phyloP scores from a whole-genome alignment of 176 grass and related monocot species.

The Avena insularis region DNA sequence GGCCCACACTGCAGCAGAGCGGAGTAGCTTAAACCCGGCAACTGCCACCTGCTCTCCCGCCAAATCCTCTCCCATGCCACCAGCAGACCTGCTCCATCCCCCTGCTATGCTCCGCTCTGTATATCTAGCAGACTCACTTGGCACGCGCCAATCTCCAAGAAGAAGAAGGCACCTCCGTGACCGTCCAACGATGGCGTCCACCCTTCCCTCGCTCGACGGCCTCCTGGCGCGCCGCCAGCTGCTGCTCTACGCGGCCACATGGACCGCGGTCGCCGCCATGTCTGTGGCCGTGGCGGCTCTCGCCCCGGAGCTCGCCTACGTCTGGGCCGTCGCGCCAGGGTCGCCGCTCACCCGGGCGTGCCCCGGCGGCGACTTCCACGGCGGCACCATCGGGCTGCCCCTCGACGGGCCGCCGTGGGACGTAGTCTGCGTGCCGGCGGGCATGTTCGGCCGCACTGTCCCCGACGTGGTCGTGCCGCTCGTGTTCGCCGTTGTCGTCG shows the following conservation, averaged over 20 bases:
- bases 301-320: slow-evolving; percentile 46
- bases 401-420: slow-evolving; percentile 65
- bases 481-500: slow-evolving; percentile 62
- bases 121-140: too few relatives aligned
- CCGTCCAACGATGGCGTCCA: slow-evolving; percentile 45
- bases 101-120: too few relatives aligned
- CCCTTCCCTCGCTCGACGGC: slow-evolving; percentile 45
- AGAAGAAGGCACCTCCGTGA: background rate
- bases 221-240: slow-evolving; percentile 53
- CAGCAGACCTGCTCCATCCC: too few relatives aligned
- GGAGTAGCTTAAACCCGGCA: too few relatives aligned
- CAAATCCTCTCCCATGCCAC: too few relatives aligned
- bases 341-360: slow-evolving; percentile 40
- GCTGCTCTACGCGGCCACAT: slow-evolving; percentile 20
- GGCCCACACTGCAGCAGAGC: too few relatives aligned
- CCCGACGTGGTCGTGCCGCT: slow-evolving; percentile 61
- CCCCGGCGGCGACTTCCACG: background rate
- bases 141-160: too few relatives aligned
- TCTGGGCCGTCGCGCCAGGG: slow-evolving; percentile 36
- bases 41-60: too few relatives aligned
- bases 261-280: background rate
- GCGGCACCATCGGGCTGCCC: slow-evolving; percentile 46
- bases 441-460: slow-evolving; percentile 47
- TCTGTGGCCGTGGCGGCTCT: slow-evolving; percentile 64
- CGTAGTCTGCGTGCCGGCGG: slow-evolving; percentile 56